Conservation (phyloP, 2,329 filamentous ascomycete species). For the Claviceps purpurea region DNA sequence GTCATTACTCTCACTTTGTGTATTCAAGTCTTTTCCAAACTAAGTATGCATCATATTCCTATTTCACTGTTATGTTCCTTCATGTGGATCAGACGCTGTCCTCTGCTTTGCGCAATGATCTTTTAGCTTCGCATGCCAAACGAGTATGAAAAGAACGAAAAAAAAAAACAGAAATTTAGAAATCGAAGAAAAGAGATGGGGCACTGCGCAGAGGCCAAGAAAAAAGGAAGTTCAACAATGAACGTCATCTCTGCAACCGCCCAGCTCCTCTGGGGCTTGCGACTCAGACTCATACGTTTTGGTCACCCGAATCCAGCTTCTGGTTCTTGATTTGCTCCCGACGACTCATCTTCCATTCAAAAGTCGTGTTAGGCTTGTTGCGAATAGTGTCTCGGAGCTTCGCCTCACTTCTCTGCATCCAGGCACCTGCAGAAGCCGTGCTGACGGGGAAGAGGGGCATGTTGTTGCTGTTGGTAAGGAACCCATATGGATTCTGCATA, state of each 20-base stretch:
- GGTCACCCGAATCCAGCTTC: neutral
- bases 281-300: neutral
- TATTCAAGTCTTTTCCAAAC: no score
- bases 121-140: no score
- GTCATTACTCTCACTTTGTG: no score
- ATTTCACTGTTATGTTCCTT: no score
- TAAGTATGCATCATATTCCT: no score
- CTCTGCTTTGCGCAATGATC: no score
- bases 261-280: neutral
- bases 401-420: slow-evolving; percentile 28
- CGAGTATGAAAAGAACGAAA: no score
- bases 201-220: neutral
- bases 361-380: slow-evolving; percentile 25
- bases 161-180: no score
- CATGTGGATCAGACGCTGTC: no score
- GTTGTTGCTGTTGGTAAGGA: slow-evolving; percentile 26
- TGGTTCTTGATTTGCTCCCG: neutral
- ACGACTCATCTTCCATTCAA: slow-evolving; percentile 16
- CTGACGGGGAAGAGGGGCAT: slow-evolving; percentile 44
- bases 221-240: neutral
- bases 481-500: slow-evolving; percentile 17
- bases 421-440: slow-evolving; percentile 22
- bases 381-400: slow-evolving; percentile 25
- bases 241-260: neutral
- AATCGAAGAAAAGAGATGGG: no score